phyloP scores from a whole-genome alignment of 805 yeast species.

The Candida gorgasii region DNA sequence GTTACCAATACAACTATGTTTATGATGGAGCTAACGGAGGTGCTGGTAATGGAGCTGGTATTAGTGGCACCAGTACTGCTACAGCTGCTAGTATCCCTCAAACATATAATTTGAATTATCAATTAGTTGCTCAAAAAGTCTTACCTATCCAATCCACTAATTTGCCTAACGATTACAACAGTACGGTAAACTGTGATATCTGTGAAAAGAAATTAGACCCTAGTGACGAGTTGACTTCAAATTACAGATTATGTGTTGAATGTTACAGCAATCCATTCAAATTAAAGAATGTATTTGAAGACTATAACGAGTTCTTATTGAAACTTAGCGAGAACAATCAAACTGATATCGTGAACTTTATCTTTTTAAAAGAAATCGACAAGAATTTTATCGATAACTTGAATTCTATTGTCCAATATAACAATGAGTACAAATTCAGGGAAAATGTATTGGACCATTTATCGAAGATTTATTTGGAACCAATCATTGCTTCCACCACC shows the following conservation, averaged over 20 bases:
- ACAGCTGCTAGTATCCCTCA: slow-evolving; percentile 14
- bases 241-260: slow-evolving; percentile 27
- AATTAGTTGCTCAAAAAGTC: slow-evolving; percentile 18
- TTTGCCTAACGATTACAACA: slow-evolving; percentile 9
- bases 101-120: slow-evolving; percentile 14
- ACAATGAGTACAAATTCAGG: slow-evolving; percentile 36
- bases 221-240: slow-evolving; percentile 24
- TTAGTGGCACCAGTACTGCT: slow-evolving; percentile 10
- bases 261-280: slow-evolving; percentile 34
- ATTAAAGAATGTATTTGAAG: slow-evolving; percentile 25
- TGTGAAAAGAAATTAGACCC: slow-evolving; percentile 25
- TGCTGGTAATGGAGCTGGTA: background rate
- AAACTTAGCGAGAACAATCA: slow-evolving; percentile 18
- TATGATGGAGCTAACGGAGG: slow-evolving; percentile 8
- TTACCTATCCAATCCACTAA: slow-evolving; percentile 18
- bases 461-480: slow-evolving; percentile 38
- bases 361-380: slow-evolving; percentile 24
- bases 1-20: slow-evolving; percentile 13
- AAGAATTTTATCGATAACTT: slow-evolving; percentile 21
- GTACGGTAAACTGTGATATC: slow-evolving; percentile 25
- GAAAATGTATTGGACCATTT: slow-evolving; percentile 34
- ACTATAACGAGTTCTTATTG: slow-evolving; percentile 29
- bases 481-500: slow-evolving; percentile 36
- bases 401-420: slow-evolving; percentile 23
- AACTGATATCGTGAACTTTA: slow-evolving; percentile 18